Percentiles rank a stretch among this genome's conserved stretches.
phyloP scores from a whole-genome alignment of 805 yeast species.

The Starmerella asiatica region DNA sequence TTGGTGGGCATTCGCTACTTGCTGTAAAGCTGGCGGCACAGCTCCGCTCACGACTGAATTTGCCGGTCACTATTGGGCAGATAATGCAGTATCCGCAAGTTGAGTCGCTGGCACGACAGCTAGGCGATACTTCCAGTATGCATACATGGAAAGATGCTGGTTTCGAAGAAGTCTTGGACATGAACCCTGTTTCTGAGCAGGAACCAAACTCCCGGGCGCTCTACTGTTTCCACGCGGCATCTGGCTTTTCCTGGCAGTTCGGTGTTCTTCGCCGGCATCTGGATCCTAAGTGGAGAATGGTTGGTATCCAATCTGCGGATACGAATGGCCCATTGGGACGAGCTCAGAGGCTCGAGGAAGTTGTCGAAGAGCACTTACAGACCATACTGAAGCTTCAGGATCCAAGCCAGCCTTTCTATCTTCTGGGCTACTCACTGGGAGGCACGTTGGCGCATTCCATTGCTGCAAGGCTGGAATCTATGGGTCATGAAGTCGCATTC shows the following conservation, averaged over 20 bases:
- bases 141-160: conserved; percentile 9
- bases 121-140: not conserved
- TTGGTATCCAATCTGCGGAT: conserved; percentile 12
- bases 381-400: not conserved
- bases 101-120: conserved; percentile 6
- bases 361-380: conserved; percentile 5
- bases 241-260: conserved; percentile 16
- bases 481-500: conserved; percentile 8
- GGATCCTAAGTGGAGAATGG: conserved; percentile 9
- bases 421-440: conserved; percentile 15
- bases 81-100: conserved; percentile 12
- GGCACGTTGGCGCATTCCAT: conserved; percentile 15
- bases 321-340: conserved; percentile 6
- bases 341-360: conserved; percentile 4
- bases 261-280: conserved; percentile 12
- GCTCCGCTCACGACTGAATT: conserved; percentile 2
- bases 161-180: conserved; percentile 4
- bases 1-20: conserved; percentile 93
- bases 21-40: conserved; percentile 32
- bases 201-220: not conserved
- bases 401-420: conserved; percentile 5
- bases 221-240: conserved; percentile 14
- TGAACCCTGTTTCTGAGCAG: not conserved
- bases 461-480: conserved; percentile 7
- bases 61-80: conserved; percentile 15